Evolutionary conservation across 2,329 filamentous ascomycete species (phyloP).

Genomic region (Aspergillus pseudoviridinutans): DNA sequence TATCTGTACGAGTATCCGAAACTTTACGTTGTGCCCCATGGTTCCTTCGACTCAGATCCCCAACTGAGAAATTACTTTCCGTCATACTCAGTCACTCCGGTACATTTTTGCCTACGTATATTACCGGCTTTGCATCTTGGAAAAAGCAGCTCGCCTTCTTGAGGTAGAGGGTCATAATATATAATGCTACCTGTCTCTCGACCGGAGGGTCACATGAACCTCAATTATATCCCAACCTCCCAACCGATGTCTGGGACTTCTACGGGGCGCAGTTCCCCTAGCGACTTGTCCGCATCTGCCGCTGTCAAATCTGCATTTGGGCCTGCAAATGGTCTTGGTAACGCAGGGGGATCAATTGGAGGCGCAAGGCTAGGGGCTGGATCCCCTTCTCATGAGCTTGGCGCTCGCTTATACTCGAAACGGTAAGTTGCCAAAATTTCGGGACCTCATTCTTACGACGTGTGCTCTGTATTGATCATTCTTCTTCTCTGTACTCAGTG

Average conservation of each 20-base stretch:
- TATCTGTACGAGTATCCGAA: not conserved
- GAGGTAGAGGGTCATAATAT: conserved; percentile 56
- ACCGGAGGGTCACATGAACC: conserved; percentile 76
- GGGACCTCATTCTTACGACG: not conserved
- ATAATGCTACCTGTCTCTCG: conserved; percentile 85
- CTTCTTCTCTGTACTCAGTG: conserved; percentile 51
- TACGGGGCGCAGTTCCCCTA: conserved; percentile 73
- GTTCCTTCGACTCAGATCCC: conserved; percentile 16
- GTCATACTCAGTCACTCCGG: conserved; percentile 6
- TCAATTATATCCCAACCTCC: conserved; percentile 70
- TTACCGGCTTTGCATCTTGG: not conserved
- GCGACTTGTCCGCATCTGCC: conserved; percentile 64
- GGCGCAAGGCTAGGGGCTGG: conserved; percentile 76
- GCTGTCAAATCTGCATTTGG: conserved; percentile 69
- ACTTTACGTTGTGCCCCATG: conserved; percentile 17
- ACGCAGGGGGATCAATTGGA: conserved; percentile 48
- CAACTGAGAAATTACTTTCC: conserved; percentile 14
- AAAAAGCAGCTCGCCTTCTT: conserved; percentile 13
- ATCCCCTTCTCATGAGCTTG: conserved; percentile 92
- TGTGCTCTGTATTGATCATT: conserved; percentile 7
- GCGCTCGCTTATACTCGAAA: conserved; percentile 80
- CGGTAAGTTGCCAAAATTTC: conserved; percentile 57
- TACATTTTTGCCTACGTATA: conserved; percentile 2
- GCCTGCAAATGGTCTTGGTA: conserved; percentile 59
- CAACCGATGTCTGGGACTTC: conserved; percentile 74